Evolutionary conservation across 2,329 filamentous ascomycete species (phyloP).

Genomic region (Hymenoscyphus albidus): DNA sequence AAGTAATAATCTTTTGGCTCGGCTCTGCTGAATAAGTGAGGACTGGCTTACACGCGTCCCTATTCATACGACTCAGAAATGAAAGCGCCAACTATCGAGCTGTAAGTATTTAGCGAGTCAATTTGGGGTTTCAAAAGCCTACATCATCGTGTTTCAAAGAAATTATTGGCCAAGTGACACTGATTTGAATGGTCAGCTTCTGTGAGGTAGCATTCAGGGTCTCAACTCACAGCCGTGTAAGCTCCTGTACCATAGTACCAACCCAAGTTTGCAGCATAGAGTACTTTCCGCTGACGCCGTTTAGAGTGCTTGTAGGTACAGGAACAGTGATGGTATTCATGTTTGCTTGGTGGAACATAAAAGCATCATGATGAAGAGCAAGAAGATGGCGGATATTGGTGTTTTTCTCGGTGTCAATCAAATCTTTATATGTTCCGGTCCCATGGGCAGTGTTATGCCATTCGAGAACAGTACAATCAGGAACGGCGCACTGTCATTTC

Average conservation of each 20-base stretch:
- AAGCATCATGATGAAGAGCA: constrained; percentile 40
- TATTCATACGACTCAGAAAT: constrained; percentile 47
- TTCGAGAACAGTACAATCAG: constrained; percentile 53
- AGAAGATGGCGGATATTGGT: constrained; percentile 56
- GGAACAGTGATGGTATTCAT: constrained; percentile 47
- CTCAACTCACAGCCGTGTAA: constrained; percentile 31
- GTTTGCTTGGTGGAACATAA: constrained; percentile 58
- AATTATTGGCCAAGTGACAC: constrained; percentile 51
- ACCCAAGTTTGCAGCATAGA: constrained; percentile 32
- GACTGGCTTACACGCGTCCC: constrained; percentile 23
- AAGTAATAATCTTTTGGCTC: constrained; percentile 22
- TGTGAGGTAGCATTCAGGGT: not conserved
- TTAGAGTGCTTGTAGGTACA: constrained; percentile 31
- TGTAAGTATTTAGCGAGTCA: not conserved
- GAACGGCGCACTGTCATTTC: constrained; percentile 48
- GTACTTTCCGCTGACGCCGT: constrained; percentile 26
- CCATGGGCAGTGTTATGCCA: constrained; percentile 58
- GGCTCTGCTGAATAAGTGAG: constrained; percentile 22
- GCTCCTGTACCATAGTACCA: constrained; percentile 31
- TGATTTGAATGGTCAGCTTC: not conserved
- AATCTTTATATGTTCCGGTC: constrained; percentile 48
- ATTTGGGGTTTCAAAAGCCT: constrained; percentile 29
- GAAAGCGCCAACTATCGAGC: constrained; percentile 26
- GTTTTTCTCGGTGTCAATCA: constrained; percentile 47
- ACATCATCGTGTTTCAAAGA: constrained; percentile 55